phyloP scores from a whole-genome alignment of 1,284 basidiomycete genomes.

The Polyporus tsugae region DNA sequence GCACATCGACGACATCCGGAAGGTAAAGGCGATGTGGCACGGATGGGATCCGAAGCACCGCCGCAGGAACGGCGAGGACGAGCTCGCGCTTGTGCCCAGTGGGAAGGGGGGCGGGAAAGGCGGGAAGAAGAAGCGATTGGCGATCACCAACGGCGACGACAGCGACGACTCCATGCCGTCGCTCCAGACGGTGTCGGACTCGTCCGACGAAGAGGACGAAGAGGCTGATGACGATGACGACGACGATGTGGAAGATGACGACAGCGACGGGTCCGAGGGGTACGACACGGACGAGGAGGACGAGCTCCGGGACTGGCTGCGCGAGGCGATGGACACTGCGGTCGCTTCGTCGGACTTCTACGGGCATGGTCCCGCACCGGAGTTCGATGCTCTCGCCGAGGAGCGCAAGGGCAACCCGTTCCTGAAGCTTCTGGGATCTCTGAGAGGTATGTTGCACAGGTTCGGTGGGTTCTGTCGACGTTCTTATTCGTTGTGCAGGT shows the following conservation, averaged over 20 bases:
- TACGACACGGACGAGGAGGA: slow-evolving; percentile 79
- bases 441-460: slow-evolving; percentile 60
- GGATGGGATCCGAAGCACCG: slow-evolving; percentile 36
- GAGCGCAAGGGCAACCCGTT: slow-evolving; percentile 76
- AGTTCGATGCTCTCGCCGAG: slow-evolving; percentile 53
- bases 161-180: slow-evolving; percentile 67
- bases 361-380: slow-evolving; percentile 50
- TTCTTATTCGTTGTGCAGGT: background rate
- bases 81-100: slow-evolving; percentile 33
- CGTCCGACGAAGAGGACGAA: slow-evolving; percentile 48
- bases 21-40: slow-evolving; percentile 67
- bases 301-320: slow-evolving; percentile 61
- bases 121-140: slow-evolving; percentile 53
- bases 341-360: slow-evolving; percentile 64
- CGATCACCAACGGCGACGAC: slow-evolving; percentile 56
- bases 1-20: slow-evolving; percentile 62
- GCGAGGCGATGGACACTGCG: slow-evolving; percentile 76
- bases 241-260: slow-evolving; percentile 45
- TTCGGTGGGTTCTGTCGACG: no score
- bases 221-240: slow-evolving; percentile 45
- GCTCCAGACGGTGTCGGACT: slow-evolving; percentile 68
- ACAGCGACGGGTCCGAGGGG: slow-evolving; percentile 50
- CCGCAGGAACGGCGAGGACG: slow-evolving; percentile 41
- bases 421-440: slow-evolving; percentile 71
- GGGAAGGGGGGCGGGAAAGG: slow-evolving; percentile 39